Conservation (phyloP, 345 rosid genomes). For the Trapa incisa region DNA sequence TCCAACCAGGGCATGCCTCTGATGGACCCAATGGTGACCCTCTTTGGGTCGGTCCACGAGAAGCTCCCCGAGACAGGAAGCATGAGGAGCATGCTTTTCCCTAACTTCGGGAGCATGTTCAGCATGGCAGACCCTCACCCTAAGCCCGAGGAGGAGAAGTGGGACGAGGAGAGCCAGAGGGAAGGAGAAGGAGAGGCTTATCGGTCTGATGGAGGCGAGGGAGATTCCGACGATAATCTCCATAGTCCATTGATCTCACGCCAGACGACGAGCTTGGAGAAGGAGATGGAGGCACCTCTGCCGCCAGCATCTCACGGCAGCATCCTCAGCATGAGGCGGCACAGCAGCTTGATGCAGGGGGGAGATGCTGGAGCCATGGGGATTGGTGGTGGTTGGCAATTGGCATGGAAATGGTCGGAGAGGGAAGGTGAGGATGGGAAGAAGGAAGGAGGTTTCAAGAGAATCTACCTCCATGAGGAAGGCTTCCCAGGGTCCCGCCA, state of each 20-base stretch:
- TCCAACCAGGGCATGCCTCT: constrained; percentile 51
- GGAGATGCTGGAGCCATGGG: constrained; percentile 50
- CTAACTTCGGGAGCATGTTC: constrained; percentile 84
- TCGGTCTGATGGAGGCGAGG: constrained; percentile 33
- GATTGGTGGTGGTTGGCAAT: constrained; percentile 95
- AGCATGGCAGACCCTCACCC: constrained; percentile 42
- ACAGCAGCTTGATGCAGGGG: constrained; percentile 63
- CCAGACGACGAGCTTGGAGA: constrained; percentile 80
- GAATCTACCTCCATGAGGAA: constrained; percentile 74
- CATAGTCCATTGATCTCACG: constrained; percentile 82
- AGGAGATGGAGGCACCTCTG: constrained; percentile 30
- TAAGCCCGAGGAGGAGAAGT: constrained; percentile 51
- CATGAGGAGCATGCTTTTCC: constrained; percentile 61
- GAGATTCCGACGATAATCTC: constrained; percentile 73
- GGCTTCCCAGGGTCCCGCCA: constrained; percentile 56
- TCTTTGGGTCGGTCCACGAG: constrained; percentile 89
- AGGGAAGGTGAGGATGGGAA: constrained; percentile 59
- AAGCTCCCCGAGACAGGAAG: constrained; percentile 73
- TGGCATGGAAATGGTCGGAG: constrained; percentile 79
- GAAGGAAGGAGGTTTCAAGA: constrained; percentile 70
- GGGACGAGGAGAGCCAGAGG: constrained; percentile 86
- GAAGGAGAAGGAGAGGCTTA: constrained; percentile 61
- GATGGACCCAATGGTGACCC: constrained; percentile 85
- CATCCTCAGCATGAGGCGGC: constrained; percentile 58
- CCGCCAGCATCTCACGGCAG: constrained; percentile 10